Evolutionary conservation across 805 yeast species (phyloP), one percentile per base, ranked within the genome.

Genomic region (Wickerhamomyces mucosus): DNA sequence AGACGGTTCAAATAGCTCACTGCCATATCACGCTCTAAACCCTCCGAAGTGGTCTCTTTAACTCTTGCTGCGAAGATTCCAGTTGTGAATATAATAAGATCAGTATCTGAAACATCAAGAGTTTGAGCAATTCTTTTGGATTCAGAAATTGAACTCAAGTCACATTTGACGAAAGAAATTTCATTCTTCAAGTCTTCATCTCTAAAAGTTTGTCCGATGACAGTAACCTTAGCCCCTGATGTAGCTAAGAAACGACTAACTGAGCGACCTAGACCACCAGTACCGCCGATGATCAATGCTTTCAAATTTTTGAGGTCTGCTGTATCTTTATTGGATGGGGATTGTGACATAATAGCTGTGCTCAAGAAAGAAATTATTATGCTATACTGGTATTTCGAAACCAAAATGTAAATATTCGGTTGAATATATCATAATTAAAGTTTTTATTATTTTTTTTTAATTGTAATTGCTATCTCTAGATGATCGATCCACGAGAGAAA

Each of bases 241-340:
- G 33, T 13, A 1, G 58, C 54, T 13, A 57, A 34, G 7, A 32
- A 31, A 9, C 34, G 35, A 4, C 53, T 39, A n/a, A 61, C 37
- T 3, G 63, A 54, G 15, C 59, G 50, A 5, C 67, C 67, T 4
- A 60, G 33, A 4, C 67, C 67, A 31, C 59, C 58, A 2, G 65
- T 61, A 9, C 67, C 67, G 17, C 67, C 67, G 25, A 61, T 38
- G n/a, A 59, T 55, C 3, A 43, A 24, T 2, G 38, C 39, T 3
- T 34, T 29, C 7, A 31, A 18, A 8, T 27, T 21, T 21, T n/a
- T n/a, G n/a, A n/a, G n/a, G n/a, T n/a, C n/a, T n/a, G n/a, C n/a
- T n/a, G n/a, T n/a, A n/a, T n/a, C n/a, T n/a, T n/a, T n/a, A n/a
- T n/a, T n/a, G n/a, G n/a, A n/a, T n/a, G n/a, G n/a, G n/a, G n/a